phyloP scores from a whole-genome alignment of 2,329 filamentous ascomycete genomes.

The Penicillium capsulatum region DNA sequence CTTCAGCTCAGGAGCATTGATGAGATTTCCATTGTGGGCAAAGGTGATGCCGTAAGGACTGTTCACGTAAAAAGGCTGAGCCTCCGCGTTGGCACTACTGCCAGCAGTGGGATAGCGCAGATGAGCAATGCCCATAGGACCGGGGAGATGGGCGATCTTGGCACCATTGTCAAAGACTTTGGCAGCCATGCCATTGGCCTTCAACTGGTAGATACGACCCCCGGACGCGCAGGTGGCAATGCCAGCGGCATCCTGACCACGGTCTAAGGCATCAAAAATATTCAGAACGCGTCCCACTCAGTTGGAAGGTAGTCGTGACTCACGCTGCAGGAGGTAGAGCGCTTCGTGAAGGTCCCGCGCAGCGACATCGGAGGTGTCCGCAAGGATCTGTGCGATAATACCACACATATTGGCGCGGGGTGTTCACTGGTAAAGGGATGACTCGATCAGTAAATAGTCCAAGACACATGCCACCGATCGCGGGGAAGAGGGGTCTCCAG shows the following conservation, averaged over 20 bases:
- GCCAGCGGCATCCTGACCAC: slow-evolving; percentile 83
- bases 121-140: slow-evolving; percentile 82
- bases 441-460: not conserved
- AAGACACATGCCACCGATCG: slow-evolving; percentile 1
- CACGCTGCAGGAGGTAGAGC: slow-evolving; percentile 64
- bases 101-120: slow-evolving; percentile 86
- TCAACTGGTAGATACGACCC: slow-evolving; percentile 81
- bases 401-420: slow-evolving; percentile 53
- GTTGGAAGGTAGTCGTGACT: slow-evolving; percentile 28
- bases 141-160: slow-evolving; percentile 68
- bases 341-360: slow-evolving; percentile 67
- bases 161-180: slow-evolving; percentile 80
- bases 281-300: slow-evolving; percentile 8
- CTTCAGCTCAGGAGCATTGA: slow-evolving; percentile 69
- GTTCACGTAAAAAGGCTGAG: slow-evolving; percentile 92
- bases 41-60: slow-evolving; percentile 77
- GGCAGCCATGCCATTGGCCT: slow-evolving; percentile 82
- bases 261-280: slow-evolving; percentile 44
- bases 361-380: slow-evolving; percentile 49
- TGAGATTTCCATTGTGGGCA: slow-evolving; percentile 83
- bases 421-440: slow-evolving; percentile 6
- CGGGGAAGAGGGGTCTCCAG: slow-evolving; percentile 12
- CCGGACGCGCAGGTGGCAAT: slow-evolving; percentile 71
- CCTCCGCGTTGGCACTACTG: slow-evolving; percentile 76
- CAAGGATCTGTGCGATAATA: slow-evolving; percentile 59